Conservation (phyloP, 495 filamentous ascomycete species). For the Aspergillus avenaceus region DNA sequence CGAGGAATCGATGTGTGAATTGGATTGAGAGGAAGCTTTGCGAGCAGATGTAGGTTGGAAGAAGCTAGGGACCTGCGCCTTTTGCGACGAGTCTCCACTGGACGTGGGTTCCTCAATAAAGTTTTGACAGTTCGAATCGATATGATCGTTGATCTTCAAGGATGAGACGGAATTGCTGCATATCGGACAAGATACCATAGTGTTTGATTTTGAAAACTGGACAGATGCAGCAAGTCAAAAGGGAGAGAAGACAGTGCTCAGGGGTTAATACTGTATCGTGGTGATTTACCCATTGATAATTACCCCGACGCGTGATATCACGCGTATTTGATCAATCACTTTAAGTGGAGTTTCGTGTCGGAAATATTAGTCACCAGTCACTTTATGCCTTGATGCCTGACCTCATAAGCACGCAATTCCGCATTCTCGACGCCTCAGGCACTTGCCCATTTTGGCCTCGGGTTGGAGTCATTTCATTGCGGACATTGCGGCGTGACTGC, state of each 20-base stretch:
- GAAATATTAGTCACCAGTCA: neutral
- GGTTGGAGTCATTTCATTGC: neutral
- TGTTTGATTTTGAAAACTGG: constrained; percentile 4
- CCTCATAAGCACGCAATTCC: constrained; percentile 7
- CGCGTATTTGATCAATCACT: neutral
- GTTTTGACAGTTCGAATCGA: constrained; percentile 76
- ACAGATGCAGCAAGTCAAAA: neutral
- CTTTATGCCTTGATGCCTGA: constrained; percentile 8
- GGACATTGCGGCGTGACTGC: neutral
- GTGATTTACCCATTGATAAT: no score
- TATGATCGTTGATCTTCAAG: constrained; percentile 80
- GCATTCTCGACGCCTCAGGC: neutral
- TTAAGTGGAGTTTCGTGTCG: neutral
- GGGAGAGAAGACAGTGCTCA: constrained; percentile 6
- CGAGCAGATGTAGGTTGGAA: constrained; percentile 68
- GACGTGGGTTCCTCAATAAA: constrained; percentile 47
- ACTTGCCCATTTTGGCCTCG: neutral
- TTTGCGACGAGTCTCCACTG: constrained; percentile 41
- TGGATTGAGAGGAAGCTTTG: constrained; percentile 29
- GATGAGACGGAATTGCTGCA: constrained; percentile 74
- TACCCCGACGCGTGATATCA: constrained; percentile 6
- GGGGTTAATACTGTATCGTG: no score
- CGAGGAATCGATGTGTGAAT: constrained; percentile 15
- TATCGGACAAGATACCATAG: constrained; percentile 82
- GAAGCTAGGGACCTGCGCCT: constrained; percentile 60